These are phyloP conservation scores for Metschnikowia anglica DNA, from an alignment of 805 yeast species.

Conservation along the genomic window DNA sequence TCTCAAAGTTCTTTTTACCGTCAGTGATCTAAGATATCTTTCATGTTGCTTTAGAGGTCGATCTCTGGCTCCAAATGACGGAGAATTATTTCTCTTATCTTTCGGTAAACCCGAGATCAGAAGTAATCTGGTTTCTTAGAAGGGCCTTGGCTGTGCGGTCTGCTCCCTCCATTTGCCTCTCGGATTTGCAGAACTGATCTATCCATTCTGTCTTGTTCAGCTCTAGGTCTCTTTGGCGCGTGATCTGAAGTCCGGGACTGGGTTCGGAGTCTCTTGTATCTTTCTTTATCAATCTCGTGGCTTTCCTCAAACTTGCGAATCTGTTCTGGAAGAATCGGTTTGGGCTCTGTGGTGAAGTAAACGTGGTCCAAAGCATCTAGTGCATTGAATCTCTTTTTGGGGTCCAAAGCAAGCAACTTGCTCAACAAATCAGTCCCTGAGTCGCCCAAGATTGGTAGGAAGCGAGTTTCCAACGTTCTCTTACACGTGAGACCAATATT, in stretches of 20 bases:
- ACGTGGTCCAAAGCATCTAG: slow-evolving; percentile 67
- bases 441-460: slow-evolving; percentile 41
- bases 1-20: too few species aligned
- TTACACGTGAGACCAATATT: slow-evolving; percentile 45
- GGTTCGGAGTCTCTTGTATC: slow-evolving; percentile 46
- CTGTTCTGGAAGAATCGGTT: slow-evolving; percentile 53
- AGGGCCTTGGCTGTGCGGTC: not conserved
- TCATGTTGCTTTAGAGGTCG: too few species aligned
- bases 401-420: slow-evolving; percentile 67
- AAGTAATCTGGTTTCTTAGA: slow-evolving; percentile 5
- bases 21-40: too few species aligned
- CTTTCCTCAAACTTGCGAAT: slow-evolving; percentile 77
- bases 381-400: slow-evolving; percentile 73
- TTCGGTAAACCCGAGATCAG: not conserved
- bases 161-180: slow-evolving; percentile 1
- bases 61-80: too few species aligned
- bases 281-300: slow-evolving; percentile 80
- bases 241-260: not conserved
- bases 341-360: slow-evolving; percentile 68
- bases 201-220: slow-evolving; percentile 6
- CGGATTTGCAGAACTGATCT: slow-evolving; percentile 6
- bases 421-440: slow-evolving; percentile 57
- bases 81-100: too few species aligned
- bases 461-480: slow-evolving; percentile 50
- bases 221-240: slow-evolving; percentile 9